Evolutionary conservation across 2,329 filamentous ascomycete genomes (phyloP), one percentile per base, ranked within the genome.

Genomic region (Acrocalymma vagum): DNA sequence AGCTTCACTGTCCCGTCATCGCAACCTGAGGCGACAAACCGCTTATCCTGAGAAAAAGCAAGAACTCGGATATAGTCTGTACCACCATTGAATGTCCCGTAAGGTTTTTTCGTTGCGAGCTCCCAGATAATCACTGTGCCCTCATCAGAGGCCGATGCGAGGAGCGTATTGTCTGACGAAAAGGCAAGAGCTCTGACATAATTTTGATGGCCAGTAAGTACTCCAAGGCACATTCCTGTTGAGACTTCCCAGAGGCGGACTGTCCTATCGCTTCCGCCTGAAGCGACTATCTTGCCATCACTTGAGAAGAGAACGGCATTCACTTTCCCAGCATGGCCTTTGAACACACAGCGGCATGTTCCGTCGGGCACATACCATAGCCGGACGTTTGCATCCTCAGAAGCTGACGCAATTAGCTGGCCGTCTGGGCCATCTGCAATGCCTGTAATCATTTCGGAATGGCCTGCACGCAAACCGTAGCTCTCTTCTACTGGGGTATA

Each of bases 21-120:
- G 22, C 24, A 32, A 35, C 37, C 37, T 45, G 32, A 29, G 40
- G 38, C 41, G 31, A 40, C 17, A 20, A 28, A 32, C n/a, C n/a
- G n/a, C n/a, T n/a, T n/a, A n/a, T n/a, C n/a, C n/a, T n/a, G n/a
- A n/a, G n/a, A n/a, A n/a, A n/a, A n/a, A n/a, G n/a, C n/a, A n/a
- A n/a, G n/a, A n/a, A n/a, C n/a, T n/a, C n/a, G n/a, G n/a, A n/a
- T n/a, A n/a, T n/a, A n/a, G n/a, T n/a, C 16, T 15, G 33, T 29
- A 29, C 25, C 33, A 13, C 8, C 22, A 26, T 15, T 24, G 36
- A 24, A 45, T 21, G 35, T 24, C 40, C 29, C 34, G 22, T 4
- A 40, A 35, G 18, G n/a, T n/a, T n/a, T n/a, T n/a, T n/a, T n/a
- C 28, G 35, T 22, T 32, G 35, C 18, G 14, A 15, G 21, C 34